Evolutionary conservation across 2,329 filamentous ascomycete genomes (phyloP).

Genomic region (Fusarium hainanense): DNA sequence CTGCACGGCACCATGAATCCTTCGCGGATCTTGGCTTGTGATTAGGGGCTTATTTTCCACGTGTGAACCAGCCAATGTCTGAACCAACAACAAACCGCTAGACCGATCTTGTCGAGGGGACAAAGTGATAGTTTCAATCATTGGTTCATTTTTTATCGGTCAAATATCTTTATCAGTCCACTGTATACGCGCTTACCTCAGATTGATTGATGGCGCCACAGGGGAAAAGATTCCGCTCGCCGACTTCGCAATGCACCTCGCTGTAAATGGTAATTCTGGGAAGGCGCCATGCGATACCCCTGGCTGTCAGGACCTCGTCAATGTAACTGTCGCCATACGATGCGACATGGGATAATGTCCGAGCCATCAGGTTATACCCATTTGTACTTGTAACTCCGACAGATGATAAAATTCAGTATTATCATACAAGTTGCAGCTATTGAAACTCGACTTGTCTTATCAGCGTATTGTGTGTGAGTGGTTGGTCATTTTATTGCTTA

Average conservation of each 20-base stretch:
- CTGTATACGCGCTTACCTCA: conserved; percentile 12
- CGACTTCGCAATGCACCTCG: conserved; percentile 11
- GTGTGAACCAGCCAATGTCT: conserved; percentile 11
- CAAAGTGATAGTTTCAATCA: not conserved
- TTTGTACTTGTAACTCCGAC: too few species aligned
- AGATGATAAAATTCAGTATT: too few species aligned
- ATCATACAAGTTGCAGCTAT: not conserved
- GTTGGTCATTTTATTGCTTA: not conserved
- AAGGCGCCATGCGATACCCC: not conserved
- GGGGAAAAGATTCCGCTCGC: not conserved
- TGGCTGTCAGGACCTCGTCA: conserved; percentile 3
- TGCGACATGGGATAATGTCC: conserved; percentile 9
- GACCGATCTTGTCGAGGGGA: not conserved
- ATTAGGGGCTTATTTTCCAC: conserved; percentile 33
- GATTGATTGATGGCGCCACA: conserved; percentile 18
- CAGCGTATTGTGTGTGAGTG: not conserved
- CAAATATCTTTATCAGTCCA: not conserved
- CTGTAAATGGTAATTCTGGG: not conserved
- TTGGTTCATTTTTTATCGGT: not conserved
- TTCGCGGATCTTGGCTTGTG: conserved; percentile 34
- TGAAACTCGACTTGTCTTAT: not conserved
- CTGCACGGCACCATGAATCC: not conserved
- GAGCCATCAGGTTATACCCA: conserved; percentile 10
- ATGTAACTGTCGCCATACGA: conserved; percentile 1
- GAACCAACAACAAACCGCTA: not conserved